Evolutionary conservation across 345 rosid species (phyloP).

Genomic region (Odontarrhena argentea): DNA sequence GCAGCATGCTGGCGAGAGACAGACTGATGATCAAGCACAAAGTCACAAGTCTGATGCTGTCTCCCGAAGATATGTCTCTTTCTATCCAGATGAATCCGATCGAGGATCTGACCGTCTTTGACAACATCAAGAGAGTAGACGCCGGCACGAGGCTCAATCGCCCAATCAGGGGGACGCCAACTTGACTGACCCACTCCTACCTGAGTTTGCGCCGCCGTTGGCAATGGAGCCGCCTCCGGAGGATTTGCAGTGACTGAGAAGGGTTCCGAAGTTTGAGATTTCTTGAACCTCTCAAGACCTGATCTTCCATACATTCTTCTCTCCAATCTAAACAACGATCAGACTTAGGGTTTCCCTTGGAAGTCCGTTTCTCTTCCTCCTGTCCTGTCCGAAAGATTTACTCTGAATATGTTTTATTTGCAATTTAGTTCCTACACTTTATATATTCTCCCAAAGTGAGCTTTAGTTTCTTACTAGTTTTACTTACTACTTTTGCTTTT

Average conservation of each 20-base stretch:
- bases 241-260: conserved; percentile 66
- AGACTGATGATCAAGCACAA: conserved; percentile 59
- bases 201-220: conserved; percentile 47
- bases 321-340: background rate
- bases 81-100: conserved; percentile 67
- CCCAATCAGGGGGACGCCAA: conserved; percentile 98
- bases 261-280: conserved; percentile 87
- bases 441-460: background rate
- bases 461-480: background rate
- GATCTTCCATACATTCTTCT: conserved; percentile 83
- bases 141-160: conserved; percentile 85
- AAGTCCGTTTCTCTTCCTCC: conserved; percentile 22
- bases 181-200: conserved; percentile 83
- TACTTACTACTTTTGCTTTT: background rate
- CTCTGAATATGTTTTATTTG: background rate
- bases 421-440: conserved; percentile 16
- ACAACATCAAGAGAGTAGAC: conserved; percentile 82
- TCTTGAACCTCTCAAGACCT: conserved; percentile 87
- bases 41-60: conserved; percentile 81
- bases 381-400: background rate
- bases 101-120: conserved; percentile 88
- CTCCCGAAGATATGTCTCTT: conserved; percentile 88
- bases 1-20: conserved; percentile 85
- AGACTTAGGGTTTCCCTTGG: conserved; percentile 36
- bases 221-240: conserved; percentile 48